A percentile compares a stretch with the other conserved stretches of the same genome.
Evolutionary conservation across 805 yeast species (phyloP).

Genomic region (Candida palmyrensis): DNA sequence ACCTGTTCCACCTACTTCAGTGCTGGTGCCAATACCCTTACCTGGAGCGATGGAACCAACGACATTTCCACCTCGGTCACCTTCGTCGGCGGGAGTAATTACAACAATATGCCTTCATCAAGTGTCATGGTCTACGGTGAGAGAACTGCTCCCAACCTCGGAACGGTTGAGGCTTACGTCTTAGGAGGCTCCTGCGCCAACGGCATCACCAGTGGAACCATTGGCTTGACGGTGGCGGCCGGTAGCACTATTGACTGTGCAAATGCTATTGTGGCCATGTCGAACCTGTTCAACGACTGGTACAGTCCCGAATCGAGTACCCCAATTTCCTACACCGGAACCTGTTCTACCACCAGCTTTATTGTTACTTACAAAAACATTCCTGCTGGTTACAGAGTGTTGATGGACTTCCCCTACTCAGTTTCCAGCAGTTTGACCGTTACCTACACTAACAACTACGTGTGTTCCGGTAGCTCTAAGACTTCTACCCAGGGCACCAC

Average conservation of each 20-base stretch:
- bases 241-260: constrained; percentile 16
- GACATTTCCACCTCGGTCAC: constrained; percentile 8
- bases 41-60: constrained; percentile 13
- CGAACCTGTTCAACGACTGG: constrained; percentile 19
- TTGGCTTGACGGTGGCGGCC: constrained; percentile 13
- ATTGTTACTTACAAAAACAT: constrained; percentile 13
- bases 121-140: neutral
- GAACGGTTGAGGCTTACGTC: neutral
- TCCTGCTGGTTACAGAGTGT: constrained; percentile 26
- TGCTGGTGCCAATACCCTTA: constrained; percentile 10
- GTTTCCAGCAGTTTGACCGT: neutral
- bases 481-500: neutral
- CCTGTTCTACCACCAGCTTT: constrained; percentile 11
- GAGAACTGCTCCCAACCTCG: neutral
- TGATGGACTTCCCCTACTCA: constrained; percentile 8
- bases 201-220: constrained; percentile 17
- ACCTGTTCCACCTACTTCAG: constrained; percentile 6
- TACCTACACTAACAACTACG: constrained; percentile 8
- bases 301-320: constrained; percentile 10
- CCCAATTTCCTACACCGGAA: constrained; percentile 5
- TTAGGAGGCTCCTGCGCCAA: neutral
- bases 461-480: constrained; percentile 7
- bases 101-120: neutral
- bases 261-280: constrained; percentile 13
- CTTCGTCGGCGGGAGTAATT: constrained; percentile 6